Percentiles rank a stretch among this genome's conserved stretches.
phyloP scores from a whole-genome alignment of 2,329 filamentous ascomycete species.

The Colletotrichum musicola region DNA sequence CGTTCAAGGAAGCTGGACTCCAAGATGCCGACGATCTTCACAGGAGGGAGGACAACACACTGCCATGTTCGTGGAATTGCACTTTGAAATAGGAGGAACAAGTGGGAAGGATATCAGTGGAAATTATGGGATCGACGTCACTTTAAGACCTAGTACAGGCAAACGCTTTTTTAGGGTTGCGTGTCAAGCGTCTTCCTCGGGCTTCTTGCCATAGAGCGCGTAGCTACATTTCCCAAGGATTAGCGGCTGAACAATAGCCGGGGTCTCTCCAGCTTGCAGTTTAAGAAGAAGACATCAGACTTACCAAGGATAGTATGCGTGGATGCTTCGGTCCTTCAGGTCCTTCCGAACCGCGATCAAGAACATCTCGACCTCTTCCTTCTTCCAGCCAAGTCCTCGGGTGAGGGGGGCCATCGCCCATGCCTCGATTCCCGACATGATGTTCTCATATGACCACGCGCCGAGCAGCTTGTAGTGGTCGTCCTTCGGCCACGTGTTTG shows the following conservation, averaged over 20 bases:
- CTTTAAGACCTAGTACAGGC: too few relatives aligned
- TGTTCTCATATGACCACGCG: slow-evolving; percentile 41
- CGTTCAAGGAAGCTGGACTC: background rate
- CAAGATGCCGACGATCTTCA: too few relatives aligned
- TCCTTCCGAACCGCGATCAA: slow-evolving; percentile 50
- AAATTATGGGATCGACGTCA: too few relatives aligned
- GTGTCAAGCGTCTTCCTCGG: background rate
- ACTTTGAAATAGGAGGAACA: too few relatives aligned
- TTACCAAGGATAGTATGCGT: slow-evolving; percentile 54
- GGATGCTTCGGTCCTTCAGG: slow-evolving; percentile 48
- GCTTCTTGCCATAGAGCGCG: background rate
- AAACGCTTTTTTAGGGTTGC: too few relatives aligned
- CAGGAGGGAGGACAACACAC: background rate
- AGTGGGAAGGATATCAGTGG: too few relatives aligned
- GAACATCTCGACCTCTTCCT: slow-evolving; percentile 49
- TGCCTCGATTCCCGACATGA: slow-evolving; percentile 49
- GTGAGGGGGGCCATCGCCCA: slow-evolving; percentile 51
- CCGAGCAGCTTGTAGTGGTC: background rate
- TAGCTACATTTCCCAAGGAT: too few relatives aligned
- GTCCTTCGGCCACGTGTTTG: background rate
- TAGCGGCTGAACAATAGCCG: too few relatives aligned
- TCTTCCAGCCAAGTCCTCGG: slow-evolving; percentile 47
- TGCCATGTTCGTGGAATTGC: too few relatives aligned
- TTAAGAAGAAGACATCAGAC: too few relatives aligned
- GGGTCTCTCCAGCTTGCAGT: too few relatives aligned